Evolutionary conservation across 2,329 filamentous ascomycete species (phyloP).

Genomic region (Rutstroemia sp.): DNA sequence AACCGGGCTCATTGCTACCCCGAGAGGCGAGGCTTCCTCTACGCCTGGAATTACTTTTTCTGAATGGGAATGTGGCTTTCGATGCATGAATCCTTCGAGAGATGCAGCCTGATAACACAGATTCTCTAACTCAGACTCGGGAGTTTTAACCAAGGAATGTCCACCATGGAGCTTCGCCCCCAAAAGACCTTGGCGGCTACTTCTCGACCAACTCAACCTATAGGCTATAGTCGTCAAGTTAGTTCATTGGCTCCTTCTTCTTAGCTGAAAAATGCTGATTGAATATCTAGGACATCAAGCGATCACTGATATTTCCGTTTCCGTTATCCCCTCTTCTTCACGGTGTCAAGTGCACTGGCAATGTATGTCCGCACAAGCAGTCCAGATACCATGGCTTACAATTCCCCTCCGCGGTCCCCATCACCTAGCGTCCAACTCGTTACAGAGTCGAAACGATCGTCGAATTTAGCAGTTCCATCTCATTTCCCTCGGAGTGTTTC

Average conservation of each 20-base stretch:
- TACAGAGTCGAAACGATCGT: background rate
- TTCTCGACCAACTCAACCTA: background rate
- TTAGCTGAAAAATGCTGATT: background rate
- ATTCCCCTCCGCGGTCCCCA: background rate
- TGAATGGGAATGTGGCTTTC: too few species aligned
- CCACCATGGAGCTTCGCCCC: background rate
- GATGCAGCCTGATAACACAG: too few species aligned
- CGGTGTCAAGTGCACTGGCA: background rate
- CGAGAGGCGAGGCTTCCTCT: too few species aligned
- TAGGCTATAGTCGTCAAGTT: background rate
- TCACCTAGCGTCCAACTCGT: background rate
- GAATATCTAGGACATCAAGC: background rate
- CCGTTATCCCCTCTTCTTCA: too few species aligned
- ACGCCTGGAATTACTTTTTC: too few species aligned
- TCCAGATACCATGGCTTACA: background rate
- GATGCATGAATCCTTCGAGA: too few species aligned
- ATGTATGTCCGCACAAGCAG: background rate
- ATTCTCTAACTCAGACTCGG: too few species aligned
- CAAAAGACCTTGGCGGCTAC: background rate
- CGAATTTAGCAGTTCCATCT: background rate
- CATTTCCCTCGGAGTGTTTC: background rate
- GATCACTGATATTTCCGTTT: background rate
- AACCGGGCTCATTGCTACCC: too few species aligned
- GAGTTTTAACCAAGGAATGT: too few species aligned
- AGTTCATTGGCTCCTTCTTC: background rate